Evolutionary conservation across 2,329 filamentous ascomycete genomes (phyloP), one percentile per base, ranked within the genome.

Genomic region (Botrytis medusae): DNA sequence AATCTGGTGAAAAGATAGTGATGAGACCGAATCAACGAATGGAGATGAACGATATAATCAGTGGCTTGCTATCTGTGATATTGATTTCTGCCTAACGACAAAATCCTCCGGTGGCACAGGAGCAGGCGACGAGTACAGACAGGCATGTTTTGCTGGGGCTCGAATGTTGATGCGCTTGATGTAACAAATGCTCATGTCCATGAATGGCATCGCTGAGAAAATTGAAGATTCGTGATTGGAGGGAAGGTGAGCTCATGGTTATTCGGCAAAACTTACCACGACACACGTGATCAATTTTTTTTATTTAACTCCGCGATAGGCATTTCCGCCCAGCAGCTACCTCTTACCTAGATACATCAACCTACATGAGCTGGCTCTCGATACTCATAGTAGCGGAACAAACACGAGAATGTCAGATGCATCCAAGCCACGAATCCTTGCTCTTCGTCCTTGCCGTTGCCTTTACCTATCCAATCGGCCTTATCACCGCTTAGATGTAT

Each of bases 101-200:
- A 42, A 68, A 10, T 42, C 2, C 34, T 68, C 48, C 64, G 48
- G 25, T 16, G 48, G 34, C 34, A 42, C n/a, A 68, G 37, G 29
- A 68, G 65, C 18, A 12, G 65, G n/a, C 65, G 37, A 42, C 46
- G 64, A 54, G 64, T 68, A 68, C 64, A 68, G 25, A 12, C 65
- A 69, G 37, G 48, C 65, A 42, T 69, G 22, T 18, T 18, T 44
- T 42, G 20, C n/a, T 54, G 25, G 32, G 37, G 16, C 34, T 37
- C 34, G 5, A 57, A 3, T 16, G 0, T 59, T 69, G 34, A 42
- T 42, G 48, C n/a, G 51, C 7, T 57, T 9, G 16, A 57, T 57
- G 51, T 57, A 29, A 57, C 29, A 32, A 48, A 44, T 16, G 18
- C 7, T 16, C n/a, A 34, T 32, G 10, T 68, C 18, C 46, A 40